Percentiles rank a stretch among this genome's conserved stretches.
phyloP scores from a whole-genome alignment of 2,329 filamentous ascomycete genomes.

The Scytalidium sp. region DNA sequence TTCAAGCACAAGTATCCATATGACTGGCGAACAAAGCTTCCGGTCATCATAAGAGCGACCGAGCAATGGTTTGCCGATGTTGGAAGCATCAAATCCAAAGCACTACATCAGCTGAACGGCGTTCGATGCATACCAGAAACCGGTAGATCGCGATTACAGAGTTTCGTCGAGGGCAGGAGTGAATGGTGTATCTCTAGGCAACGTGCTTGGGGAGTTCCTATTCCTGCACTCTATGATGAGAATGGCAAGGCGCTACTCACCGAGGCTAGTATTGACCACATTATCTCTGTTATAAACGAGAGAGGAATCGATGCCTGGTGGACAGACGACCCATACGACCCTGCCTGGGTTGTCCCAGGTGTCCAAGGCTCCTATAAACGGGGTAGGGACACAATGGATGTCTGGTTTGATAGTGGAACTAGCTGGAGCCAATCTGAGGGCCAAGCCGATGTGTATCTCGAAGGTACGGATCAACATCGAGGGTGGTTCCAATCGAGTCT shows the following conservation, averaged over 20 bases:
- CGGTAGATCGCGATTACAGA: conserved; percentile 72
- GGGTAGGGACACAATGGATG: conserved; percentile 95
- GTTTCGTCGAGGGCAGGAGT: conserved; percentile 81
- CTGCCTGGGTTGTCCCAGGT: conserved; percentile 69
- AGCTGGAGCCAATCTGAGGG: conserved; percentile 69
- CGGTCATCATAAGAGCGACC: conserved; percentile 86
- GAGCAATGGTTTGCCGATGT: conserved; percentile 98
- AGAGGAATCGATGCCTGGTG: conserved; percentile 94
- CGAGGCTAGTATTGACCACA: conserved; percentile 75
- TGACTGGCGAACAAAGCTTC: conserved; percentile 94
- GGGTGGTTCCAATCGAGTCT: conserved; percentile 99
- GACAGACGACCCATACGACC: conserved; percentile 74
- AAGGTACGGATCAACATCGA: conserved; percentile 93
- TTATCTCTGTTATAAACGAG: conserved; percentile 73
- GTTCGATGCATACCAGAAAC: conserved; percentile 77
- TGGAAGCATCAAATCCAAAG: conserved; percentile 71
- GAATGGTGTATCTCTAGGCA: conserved; percentile 99
- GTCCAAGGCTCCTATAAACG: conserved; percentile 64
- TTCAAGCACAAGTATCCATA: conserved; percentile 95
- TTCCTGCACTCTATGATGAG: conserved; percentile 80
- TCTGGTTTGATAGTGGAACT: conserved; percentile 98
- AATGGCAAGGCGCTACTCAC: conserved; percentile 75
- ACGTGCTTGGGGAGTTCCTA: conserved; percentile 93
- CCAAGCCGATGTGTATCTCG: conserved; percentile 83
- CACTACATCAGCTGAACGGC: conserved; percentile 64